These are phyloP conservation scores for Epichloe uncinata DNA, from an alignment of 2,329 filamentous ascomycete genomes.

Conservation along the genomic window DNA sequence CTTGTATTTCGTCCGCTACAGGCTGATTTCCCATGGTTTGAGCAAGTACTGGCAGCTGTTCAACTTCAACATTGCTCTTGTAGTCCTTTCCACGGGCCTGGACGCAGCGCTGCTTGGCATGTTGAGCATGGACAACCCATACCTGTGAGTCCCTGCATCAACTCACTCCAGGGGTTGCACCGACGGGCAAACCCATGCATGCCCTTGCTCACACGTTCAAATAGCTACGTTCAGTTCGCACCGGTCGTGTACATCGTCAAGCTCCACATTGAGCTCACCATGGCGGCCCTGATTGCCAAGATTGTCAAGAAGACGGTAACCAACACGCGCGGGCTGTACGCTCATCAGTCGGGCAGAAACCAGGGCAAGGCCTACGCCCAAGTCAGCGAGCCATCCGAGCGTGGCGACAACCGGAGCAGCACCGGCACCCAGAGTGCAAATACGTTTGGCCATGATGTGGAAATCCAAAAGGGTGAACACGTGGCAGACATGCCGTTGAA, in stretches of 20 bases:
- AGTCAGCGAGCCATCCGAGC: neutral
- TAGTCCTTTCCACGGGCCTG: constrained; percentile 34
- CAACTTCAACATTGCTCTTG: constrained; percentile 34
- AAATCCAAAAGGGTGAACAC: constrained; percentile 1
- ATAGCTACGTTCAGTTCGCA: constrained; percentile 31
- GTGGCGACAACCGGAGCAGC: neutral
- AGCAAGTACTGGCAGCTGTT: constrained; percentile 37
- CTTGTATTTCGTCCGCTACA: constrained; percentile 29
- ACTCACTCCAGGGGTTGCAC: too few species aligned
- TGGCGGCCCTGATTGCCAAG: constrained; percentile 36
- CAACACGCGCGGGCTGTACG: neutral
- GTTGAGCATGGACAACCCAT: constrained; percentile 9
- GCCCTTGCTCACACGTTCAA: neutral
- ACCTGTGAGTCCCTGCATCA: neutral
- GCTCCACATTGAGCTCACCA: constrained; percentile 38
- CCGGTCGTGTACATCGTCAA: constrained; percentile 39
- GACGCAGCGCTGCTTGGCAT: constrained; percentile 21
- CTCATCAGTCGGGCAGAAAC: neutral
- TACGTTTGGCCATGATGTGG: constrained; percentile 2
- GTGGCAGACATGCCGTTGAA: neutral
- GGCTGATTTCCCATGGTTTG: constrained; percentile 32
- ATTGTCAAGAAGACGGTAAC: constrained; percentile 11
- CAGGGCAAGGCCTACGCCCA: neutral
- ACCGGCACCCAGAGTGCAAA: neutral
- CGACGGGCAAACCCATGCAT: too few species aligned